Evolutionary conservation across 1,284 basidiomycete species (phyloP).

Genomic region (Filobasidium uniguttulatum): DNA sequence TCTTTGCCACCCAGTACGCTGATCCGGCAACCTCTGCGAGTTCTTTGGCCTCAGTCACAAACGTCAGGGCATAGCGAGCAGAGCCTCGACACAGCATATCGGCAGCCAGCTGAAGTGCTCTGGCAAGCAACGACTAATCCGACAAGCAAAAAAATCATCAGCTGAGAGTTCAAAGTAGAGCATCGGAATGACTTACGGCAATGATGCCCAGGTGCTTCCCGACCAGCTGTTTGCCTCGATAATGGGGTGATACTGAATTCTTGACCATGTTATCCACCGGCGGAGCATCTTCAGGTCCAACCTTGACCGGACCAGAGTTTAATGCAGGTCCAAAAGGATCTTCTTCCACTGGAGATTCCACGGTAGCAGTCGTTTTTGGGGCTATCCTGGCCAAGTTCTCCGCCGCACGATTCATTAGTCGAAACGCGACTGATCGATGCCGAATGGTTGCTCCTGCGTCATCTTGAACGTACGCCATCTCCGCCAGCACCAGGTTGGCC

Average conservation of each 20-base stretch:
- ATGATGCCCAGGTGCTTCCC: slow-evolving; percentile 61
- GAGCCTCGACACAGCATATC: slow-evolving; percentile 59
- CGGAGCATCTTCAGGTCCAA: slow-evolving; percentile 10
- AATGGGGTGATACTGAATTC: slow-evolving; percentile 23
- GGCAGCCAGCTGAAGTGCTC: slow-evolving; percentile 50
- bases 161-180: neutral
- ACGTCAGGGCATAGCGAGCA: slow-evolving; percentile 66
- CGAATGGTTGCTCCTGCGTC: slow-evolving; percentile 50
- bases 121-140: slow-evolving; percentile 43
- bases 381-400: slow-evolving; percentile 53
- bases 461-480: slow-evolving; percentile 55
- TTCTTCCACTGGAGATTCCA: slow-evolving; percentile 21
- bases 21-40: slow-evolving; percentile 55
- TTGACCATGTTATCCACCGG: slow-evolving; percentile 29
- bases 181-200: slow-evolving; percentile 34
- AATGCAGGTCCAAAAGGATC: slow-evolving; percentile 20
- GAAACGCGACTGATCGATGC: slow-evolving; percentile 54
- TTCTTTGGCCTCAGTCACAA: slow-evolving; percentile 55
- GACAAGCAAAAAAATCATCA: neutral
- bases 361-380: slow-evolving; percentile 19
- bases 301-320: no score
- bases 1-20: slow-evolving; percentile 50
- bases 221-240: slow-evolving; percentile 37
- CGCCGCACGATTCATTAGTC: slow-evolving; percentile 64
- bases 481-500: slow-evolving; percentile 53